phyloP scores from a whole-genome alignment of 257 asterid genomes.

The Solanum raphanifolium region DNA sequence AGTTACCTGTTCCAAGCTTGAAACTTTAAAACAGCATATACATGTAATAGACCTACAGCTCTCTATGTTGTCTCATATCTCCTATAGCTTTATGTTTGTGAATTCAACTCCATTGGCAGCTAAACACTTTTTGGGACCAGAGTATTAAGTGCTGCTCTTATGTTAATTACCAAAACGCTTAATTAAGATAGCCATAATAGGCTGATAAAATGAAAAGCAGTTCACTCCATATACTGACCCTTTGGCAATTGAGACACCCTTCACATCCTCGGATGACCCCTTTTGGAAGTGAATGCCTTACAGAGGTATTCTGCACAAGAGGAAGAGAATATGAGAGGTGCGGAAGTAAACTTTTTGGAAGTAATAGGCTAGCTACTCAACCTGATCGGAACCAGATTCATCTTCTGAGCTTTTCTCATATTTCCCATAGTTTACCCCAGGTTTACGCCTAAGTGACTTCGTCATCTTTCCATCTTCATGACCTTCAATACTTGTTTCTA shows the following conservation, averaged over 20 bases:
- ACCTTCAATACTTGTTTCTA: constrained; percentile 32
- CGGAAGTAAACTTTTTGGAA: not conserved
- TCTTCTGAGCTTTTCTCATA: constrained; percentile 50
- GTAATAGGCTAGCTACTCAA: constrained; percentile 25
- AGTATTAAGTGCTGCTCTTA: not conserved
- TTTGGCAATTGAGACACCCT: constrained; percentile 72
- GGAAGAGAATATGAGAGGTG: not conserved
- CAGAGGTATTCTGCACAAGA: constrained; percentile 29
- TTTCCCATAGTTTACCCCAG: constrained; percentile 42
- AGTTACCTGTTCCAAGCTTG: constrained; percentile 53
- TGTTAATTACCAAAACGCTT: not conserved
- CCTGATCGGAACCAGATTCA: constrained; percentile 67
- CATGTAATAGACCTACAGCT: not conserved
- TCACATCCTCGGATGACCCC: constrained; percentile 89
- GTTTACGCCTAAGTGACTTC: constrained; percentile 46
- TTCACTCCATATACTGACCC: constrained; percentile 32
- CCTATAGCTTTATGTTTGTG: not conserved
- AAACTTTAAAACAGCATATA: not conserved
- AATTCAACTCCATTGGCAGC: not conserved
- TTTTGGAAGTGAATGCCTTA: constrained; percentile 47
- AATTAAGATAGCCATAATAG: not conserved
- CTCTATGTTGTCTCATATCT: not conserved
- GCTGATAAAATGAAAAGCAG: not conserved
- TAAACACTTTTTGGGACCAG: not conserved
- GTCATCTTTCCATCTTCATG: constrained; percentile 31